Base-by-base conservation (phyloP, 1,139 yeast genomes). In the Arxiozyma slooffiae region DNA sequence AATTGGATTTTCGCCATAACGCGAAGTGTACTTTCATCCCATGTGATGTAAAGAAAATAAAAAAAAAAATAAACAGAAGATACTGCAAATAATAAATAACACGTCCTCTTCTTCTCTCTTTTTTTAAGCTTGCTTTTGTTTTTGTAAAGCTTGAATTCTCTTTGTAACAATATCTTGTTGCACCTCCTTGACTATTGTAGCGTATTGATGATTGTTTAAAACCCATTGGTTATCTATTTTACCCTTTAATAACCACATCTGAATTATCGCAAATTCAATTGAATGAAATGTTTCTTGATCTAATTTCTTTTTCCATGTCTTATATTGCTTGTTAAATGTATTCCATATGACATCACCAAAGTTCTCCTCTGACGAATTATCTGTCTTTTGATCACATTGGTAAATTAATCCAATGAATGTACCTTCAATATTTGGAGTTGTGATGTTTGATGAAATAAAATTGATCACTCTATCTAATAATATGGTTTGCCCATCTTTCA, bases 301-400 rank as follows among this genome's bases (percentile, higher is more conserved):
- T n/a, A 43, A 21, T 14, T 45, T 52, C 37, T 44, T 47, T 22
- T 17, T 71, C 80, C 85, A 80, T 34, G 67, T 65, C 49, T 76
- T 76, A 59, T 74, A 80, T 57, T 80, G 73, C 47, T 74, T 60
- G 40, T 60, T 67, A 62, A 74, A 81, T 85, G 86, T 81, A 14
- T 71, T 66, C 78, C 81, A 81, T 7, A 81, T 60, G 1, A 54
- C 26, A 7, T 60, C 60, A 17, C 59, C 55, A 8, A 61, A 52
- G 26, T 47, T 46, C 7, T 9, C 21, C 16, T 38, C 41, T 8
- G 6, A 30, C 14, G 36, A 30, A 2, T 43, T 40, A 21, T 17
- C 14, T 2, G 26, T 34, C 20, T 48, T 39, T 48, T 48, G 18
- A 18, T 49, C 46, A 44, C 59, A 55, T 47, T 67, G 69, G 52